Evolutionary conservation across 2,329 filamentous ascomycete species (phyloP).

Genomic region (Paramyrothecium roridum): DNA sequence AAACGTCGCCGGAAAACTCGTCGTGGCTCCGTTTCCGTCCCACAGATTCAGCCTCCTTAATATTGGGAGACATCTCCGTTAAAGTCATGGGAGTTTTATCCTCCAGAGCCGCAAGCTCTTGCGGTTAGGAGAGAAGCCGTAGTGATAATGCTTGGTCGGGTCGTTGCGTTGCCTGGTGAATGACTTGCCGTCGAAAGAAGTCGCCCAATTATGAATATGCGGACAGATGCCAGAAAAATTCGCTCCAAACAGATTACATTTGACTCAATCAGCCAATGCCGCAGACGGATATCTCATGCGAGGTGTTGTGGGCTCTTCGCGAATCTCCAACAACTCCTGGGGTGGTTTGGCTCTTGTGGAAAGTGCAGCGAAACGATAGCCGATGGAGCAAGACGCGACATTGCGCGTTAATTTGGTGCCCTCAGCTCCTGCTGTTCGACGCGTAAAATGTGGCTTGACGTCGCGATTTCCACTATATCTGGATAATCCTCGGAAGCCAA

Average conservation of each 20-base stretch:
- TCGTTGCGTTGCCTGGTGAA: too few species aligned
- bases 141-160: too few species aligned
- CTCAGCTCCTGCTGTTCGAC: constrained; percentile 4
- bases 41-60: constrained; percentile 39
- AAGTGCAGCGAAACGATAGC: constrained; percentile 6
- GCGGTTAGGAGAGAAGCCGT: too few species aligned
- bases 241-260: too few species aligned
- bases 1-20: constrained; percentile 35
- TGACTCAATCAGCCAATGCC: too few species aligned
- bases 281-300: too few species aligned
- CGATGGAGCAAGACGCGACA: constrained; percentile 19
- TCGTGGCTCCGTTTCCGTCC: constrained; percentile 45
- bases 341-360: neutral
- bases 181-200: too few species aligned
- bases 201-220: too few species aligned
- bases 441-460: constrained; percentile 12
- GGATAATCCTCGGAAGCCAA: constrained; percentile 15
- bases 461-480: constrained; percentile 3
- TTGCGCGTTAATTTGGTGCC: constrained; percentile 29
- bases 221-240: too few species aligned
- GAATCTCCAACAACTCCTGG: neutral
- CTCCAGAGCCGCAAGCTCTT: neutral
- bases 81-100: constrained; percentile 39
- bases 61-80: constrained; percentile 43
- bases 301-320: too few species aligned